Evolutionary conservation across 1,284 basidiomycete genomes (phyloP).

Genomic region (Cryptococcus jaspeensis): DNA sequence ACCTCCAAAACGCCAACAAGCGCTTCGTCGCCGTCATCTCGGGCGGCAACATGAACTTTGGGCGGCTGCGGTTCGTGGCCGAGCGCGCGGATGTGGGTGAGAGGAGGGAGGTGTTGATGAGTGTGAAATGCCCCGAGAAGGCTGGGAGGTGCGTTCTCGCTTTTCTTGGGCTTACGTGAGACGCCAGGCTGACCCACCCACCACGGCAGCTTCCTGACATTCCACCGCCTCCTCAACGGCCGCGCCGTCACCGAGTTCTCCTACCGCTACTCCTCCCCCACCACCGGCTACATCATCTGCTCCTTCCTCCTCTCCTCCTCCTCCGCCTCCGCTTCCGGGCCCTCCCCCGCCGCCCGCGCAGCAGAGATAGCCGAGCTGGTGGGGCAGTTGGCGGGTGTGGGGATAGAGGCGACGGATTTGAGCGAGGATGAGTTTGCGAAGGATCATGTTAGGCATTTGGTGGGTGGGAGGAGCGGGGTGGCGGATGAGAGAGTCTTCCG

Average conservation of each 20-base stretch:
- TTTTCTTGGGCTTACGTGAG: slow-evolving; percentile 16
- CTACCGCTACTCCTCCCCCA: slow-evolving; percentile 68
- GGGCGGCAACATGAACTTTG: slow-evolving; percentile 99
- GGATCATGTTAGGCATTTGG: slow-evolving; percentile 88
- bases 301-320: slow-evolving; percentile 79
- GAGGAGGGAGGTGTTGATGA: slow-evolving; percentile 86
- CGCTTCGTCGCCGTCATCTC: slow-evolving; percentile 88
- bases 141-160: slow-evolving; percentile 70
- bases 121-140: slow-evolving; percentile 87
- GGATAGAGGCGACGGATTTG: slow-evolving; percentile 84
- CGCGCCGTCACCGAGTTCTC: slow-evolving; percentile 95
- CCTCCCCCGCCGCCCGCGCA: slow-evolving; percentile 56
- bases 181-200: slow-evolving; percentile 1
- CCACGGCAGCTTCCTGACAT: slow-evolving; percentile 71
- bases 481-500: slow-evolving; percentile 85
- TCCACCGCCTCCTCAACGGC: slow-evolving; percentile 85
- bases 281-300: slow-evolving; percentile 77
- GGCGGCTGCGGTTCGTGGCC: slow-evolving; percentile 90
- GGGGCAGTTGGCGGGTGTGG: slow-evolving; percentile 60
- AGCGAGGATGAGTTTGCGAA: slow-evolving; percentile 96
- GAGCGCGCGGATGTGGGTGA: slow-evolving; percentile 98
- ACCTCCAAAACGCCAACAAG: slow-evolving; percentile 76
- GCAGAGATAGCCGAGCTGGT: slow-evolving; percentile 71
- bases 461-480: slow-evolving; percentile 77
- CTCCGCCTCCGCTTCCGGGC: slow-evolving; percentile 41